These are phyloP conservation scores for Penicillium ucsense DNA, from an alignment of 495 filamentous ascomycete genomes.

Conservation along the genomic window DNA sequence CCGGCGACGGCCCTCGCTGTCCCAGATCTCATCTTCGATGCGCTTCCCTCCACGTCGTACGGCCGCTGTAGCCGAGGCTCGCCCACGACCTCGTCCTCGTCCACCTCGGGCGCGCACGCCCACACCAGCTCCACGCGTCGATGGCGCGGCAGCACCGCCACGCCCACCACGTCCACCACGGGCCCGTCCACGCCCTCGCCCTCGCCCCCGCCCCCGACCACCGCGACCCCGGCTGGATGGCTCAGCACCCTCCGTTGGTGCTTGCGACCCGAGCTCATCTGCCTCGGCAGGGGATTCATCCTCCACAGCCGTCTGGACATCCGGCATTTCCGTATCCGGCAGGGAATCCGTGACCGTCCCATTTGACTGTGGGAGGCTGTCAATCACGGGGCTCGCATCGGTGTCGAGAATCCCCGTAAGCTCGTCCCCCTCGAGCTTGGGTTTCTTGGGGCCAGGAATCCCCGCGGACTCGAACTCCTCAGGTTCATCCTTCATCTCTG, in stretches of 20 bases:
- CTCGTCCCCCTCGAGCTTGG: constrained; percentile 23
- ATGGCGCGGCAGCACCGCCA: constrained; percentile 13
- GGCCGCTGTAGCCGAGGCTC: constrained; percentile 6
- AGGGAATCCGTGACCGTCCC: no score
- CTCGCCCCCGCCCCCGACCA: constrained; percentile 7
- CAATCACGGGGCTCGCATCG: background rate
- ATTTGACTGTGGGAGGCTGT: constrained; percentile 7
- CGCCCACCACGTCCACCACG: constrained; percentile 25
- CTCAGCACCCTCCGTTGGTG: background rate
- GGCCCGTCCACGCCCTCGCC: constrained; percentile 18
- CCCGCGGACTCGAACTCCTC: constrained; percentile 5
- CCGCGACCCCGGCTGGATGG: background rate
- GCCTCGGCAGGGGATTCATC: constrained; percentile 5
- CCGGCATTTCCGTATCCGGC: no score
- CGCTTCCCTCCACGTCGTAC: constrained; percentile 14
- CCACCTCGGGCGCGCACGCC: constrained; percentile 16
- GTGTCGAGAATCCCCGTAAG: constrained; percentile 11
- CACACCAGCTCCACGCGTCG: constrained; percentile 5
- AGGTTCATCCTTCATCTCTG: constrained; percentile 16
- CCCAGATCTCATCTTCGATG: constrained; percentile 25
- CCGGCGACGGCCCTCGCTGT: constrained; percentile 19
- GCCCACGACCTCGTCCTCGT: constrained; percentile 21
- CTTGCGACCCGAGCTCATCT: background rate
- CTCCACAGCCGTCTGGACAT: background rate
- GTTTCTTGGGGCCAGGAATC: constrained; percentile 19